Base-by-base conservation (phyloP, 192 early-diverging fungal species). In the Chytriomyces hyalinus region DNA sequence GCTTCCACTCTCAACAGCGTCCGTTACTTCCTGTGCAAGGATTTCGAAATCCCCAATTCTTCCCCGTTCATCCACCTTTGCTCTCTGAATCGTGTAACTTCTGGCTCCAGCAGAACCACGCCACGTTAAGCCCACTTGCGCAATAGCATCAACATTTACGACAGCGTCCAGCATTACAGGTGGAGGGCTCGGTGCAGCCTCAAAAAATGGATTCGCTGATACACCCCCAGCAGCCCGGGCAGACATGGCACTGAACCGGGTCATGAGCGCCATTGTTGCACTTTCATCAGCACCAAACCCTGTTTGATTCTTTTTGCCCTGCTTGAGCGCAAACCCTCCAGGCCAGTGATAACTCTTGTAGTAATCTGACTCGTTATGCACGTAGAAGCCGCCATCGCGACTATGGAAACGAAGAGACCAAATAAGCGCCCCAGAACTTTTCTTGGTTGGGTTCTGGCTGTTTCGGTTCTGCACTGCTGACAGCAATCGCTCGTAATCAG, bases 321-420 rank as follows among this genome's bases (percentile, higher is more conserved):
- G 67, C 26, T 9, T 59, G 26, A 15, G 9, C 6, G 0, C 44
- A 9, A 9, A 13, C 50, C 66, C 66, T n/a, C 71, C 78, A 3
- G 78, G 78, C 22, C 36, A 50, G 49, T 79, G 78, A 66, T 79
- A 79, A 24, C 46, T 43, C 44, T 26, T 11, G 65, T 44, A 79
- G 26, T 6, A 24, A 13, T 43, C 49, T 22, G 6, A 6, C 60
- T 73, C 78, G 43, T 28, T 8, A 48, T 78, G 77, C 6, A 51
- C 61, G 60, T 80, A 85, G 66, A 82, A 84, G 47, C 86, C 86
- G 8, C 83, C 87, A n/a, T 76, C 53, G 47, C 79, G 24, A 6
- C 79, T 70, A 47, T 78, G 80, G 70, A 67, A 86, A 44, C 86
- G 65, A 43, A 88, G 64, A 44, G 67, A 74, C 87, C 87, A 88